Evolutionary conservation across 2,329 filamentous ascomycete genomes (phyloP).

Genomic region (Fusarium penzigii): DNA sequence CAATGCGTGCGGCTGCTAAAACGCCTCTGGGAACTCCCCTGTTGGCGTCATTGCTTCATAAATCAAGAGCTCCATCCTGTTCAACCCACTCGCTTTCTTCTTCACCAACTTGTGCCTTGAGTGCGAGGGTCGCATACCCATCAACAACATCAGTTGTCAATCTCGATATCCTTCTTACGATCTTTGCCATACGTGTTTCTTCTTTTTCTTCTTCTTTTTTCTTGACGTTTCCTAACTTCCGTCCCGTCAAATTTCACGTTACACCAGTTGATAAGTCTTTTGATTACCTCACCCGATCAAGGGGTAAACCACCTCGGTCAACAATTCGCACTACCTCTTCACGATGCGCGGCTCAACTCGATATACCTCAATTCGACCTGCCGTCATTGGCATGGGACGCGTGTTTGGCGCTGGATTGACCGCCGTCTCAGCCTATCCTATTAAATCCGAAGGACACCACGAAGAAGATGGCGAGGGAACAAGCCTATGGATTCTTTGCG

Average conservation of each 20-base stretch:
- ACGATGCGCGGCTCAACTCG: constrained; percentile 35
- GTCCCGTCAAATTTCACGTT: not conserved
- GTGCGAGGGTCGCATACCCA: constrained; percentile 20
- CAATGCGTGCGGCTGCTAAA: not conserved
- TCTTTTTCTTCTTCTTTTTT: constrained; percentile 5
- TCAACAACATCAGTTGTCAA: constrained; percentile 5
- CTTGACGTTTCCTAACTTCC: constrained; percentile 11
- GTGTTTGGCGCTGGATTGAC: constrained; percentile 51
- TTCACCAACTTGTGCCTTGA: constrained; percentile 19
- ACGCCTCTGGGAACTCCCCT: constrained; percentile 9
- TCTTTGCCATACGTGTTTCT: constrained; percentile 3
- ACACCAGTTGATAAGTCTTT: not conserved
- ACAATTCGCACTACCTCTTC: not conserved
- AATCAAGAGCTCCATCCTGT: constrained; percentile 3
- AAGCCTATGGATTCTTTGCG: constrained; percentile 77
- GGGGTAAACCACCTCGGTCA: constrained; percentile 2
- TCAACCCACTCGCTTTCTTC: constrained; percentile 20
- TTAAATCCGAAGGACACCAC: constrained; percentile 42
- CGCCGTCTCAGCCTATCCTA: constrained; percentile 50
- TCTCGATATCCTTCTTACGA: not conserved
- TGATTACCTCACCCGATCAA: constrained; percentile 2
- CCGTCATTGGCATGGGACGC: constrained; percentile 53
- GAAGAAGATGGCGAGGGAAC: constrained; percentile 58
- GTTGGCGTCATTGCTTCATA: constrained; percentile 18
- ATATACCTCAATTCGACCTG: constrained; percentile 46